phyloP scores from a whole-genome alignment of 1,139 yeast species.

The Saccharomyces pastorianus region DNA sequence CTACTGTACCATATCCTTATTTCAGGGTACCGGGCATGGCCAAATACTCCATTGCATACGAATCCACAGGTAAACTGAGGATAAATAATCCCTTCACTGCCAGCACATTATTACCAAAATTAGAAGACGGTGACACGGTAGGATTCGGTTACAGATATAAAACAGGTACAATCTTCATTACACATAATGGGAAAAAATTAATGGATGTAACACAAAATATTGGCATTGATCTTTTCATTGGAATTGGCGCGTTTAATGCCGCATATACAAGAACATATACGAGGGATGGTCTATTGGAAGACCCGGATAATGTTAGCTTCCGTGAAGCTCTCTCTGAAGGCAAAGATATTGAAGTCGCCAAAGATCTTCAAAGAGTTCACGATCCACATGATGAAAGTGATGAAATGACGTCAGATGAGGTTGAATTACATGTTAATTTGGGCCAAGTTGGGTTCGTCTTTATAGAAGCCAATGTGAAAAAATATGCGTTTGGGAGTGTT shows the following conservation, averaged over 20 bases:
- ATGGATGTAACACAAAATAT: constrained; percentile 79
- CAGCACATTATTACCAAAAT: constrained; percentile 62
- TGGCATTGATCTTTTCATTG: constrained; percentile 57
- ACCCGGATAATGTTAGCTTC: constrained; percentile 28
- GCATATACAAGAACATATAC: constrained; percentile 32
- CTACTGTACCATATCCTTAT: constrained; percentile 83
- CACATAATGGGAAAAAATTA: constrained; percentile 82
- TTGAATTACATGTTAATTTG: constrained; percentile 65
- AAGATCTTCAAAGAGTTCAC: constrained; percentile 19
- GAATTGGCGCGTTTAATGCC: constrained; percentile 31
- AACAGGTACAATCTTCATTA: constrained; percentile 76
- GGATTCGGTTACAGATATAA: constrained; percentile 84
- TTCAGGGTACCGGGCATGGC: constrained; percentile 82
- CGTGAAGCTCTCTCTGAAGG: constrained; percentile 22
- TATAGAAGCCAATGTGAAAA: constrained; percentile 83
- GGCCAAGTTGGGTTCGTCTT: constrained; percentile 92
- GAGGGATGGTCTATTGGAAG: constrained; percentile 30
- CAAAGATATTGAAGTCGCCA: constrained; percentile 19
- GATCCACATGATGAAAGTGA: constrained; percentile 15
- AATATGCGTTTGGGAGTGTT: constrained; percentile 82
- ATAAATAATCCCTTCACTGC: constrained; percentile 76
- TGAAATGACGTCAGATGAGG: constrained; percentile 24
- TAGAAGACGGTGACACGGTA: constrained; percentile 79
- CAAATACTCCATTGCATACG: constrained; percentile 78
- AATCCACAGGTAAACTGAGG: constrained; percentile 73